Evolutionary conservation across 129 eudicot genomes (phyloP), one percentile per base, ranked within the genome.

Genomic region (Chrysanthemum seticuspe): DNA sequence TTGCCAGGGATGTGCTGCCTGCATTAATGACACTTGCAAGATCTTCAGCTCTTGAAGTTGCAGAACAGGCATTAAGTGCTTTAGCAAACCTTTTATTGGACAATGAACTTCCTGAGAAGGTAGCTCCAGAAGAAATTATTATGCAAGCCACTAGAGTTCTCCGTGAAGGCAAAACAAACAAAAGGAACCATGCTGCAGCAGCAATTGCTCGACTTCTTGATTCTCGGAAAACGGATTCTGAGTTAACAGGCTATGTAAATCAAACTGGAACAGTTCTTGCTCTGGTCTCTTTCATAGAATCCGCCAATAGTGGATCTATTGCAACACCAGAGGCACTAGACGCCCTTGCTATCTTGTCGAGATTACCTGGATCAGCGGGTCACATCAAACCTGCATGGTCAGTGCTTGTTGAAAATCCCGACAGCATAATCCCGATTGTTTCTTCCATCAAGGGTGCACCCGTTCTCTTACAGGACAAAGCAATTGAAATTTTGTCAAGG

Each of bases 131-230:
- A 83, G 97, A 88, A 56, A 83, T 95, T 68, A 84, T 95, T 74
- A 76, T 82, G 40, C 83, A 90, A 6, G 91, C 99, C 44, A 85
- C 99, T 52, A 85, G 96, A 85, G 91, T 95, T 68, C 76, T 95
- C 56, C 85, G 65, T 74, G 99, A 95, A 81, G 92, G 96, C 36
- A 81, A 82, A 67, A 71, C 74, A 82, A 70, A 47, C 65, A 92
- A 91, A 68, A 88, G 80, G 77, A 91, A 86, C 73, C 99, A 83
- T 57, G 96, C 96, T 7, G 99, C 99, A 79, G 96, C 97, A 34
- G 97, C 96, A 48, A 83, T 95, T 74, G 86, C 95, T 58, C 91
- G 99, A 57, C 86, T 95, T 70, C 96, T 95, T 74, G 85, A 72
- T 71, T 82, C 84, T 13, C 88, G 94, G 56, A 71, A 76, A 65